A percentile compares a stretch with the other conserved stretches of the same genome.
Evolutionary conservation across 768 basidiomycete genomes (phyloP).

Genomic region (Boletales sp.): DNA sequence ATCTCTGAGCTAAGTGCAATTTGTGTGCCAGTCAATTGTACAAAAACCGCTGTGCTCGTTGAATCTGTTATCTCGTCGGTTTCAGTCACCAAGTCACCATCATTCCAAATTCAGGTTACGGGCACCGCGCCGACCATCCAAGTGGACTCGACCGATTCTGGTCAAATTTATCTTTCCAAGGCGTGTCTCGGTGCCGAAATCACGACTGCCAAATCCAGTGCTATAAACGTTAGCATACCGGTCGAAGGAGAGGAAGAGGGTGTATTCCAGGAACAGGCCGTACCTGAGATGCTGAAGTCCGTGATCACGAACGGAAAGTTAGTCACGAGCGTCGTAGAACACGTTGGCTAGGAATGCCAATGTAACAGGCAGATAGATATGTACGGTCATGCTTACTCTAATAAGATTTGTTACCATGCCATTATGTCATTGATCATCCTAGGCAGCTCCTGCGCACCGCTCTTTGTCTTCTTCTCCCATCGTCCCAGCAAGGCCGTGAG

Average conservation of each 20-base stretch:
- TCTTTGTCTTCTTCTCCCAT: no score
- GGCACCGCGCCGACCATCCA: slow-evolving; percentile 90
- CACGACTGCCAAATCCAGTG: slow-evolving; percentile 90
- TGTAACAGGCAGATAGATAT: background rate
- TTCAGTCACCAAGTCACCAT: slow-evolving; percentile 86
- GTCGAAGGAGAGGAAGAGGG: slow-evolving; percentile 89
- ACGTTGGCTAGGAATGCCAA: slow-evolving; percentile 46
- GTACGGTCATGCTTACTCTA: background rate
- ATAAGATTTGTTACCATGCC: no score
- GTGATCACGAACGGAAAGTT: slow-evolving; percentile 78
- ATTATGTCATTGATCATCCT: no score
- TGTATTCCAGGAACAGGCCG: slow-evolving; percentile 80
- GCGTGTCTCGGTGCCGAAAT: slow-evolving; percentile 79
- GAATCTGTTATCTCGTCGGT: slow-evolving; percentile 92
- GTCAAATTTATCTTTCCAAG: slow-evolving; percentile 90
- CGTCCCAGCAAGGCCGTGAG: no score
- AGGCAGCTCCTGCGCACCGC: no score
- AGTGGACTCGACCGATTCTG: slow-evolving; percentile 91
- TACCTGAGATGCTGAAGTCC: slow-evolving; percentile 96
- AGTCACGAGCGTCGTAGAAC: slow-evolving; percentile 87
- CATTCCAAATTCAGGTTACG: slow-evolving; percentile 89
- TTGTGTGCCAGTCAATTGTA: slow-evolving; percentile 67
- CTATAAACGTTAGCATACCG: slow-evolving; percentile 87
- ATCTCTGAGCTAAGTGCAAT: slow-evolving; percentile 1
- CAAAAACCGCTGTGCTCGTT: slow-evolving; percentile 82